These are phyloP conservation scores for Plasmodium fragile DNA, from an alignment of 169 alveolate species.

Conservation along the genomic window DNA sequence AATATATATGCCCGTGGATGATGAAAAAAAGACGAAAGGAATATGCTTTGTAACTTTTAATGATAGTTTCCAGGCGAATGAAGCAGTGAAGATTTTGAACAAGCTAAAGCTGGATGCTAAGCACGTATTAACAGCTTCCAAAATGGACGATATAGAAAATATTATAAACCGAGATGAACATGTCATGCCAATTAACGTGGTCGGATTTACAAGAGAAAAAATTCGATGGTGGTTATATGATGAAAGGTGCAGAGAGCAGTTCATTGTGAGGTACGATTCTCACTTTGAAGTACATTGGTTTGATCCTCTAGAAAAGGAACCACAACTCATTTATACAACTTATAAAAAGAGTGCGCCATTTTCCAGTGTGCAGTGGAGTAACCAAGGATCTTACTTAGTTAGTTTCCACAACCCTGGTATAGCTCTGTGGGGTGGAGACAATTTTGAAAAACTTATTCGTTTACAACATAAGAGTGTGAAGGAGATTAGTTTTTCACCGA, in stretches of 20 bases:
- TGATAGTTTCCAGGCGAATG: slow-evolving; percentile 80
- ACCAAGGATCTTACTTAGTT: slow-evolving; percentile 92
- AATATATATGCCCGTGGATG: slow-evolving; percentile 79
- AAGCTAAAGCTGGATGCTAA: slow-evolving; percentile 70
- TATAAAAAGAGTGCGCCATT: slow-evolving; percentile 92
- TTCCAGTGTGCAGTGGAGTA: slow-evolving; percentile 93
- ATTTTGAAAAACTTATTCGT: slow-evolving; percentile 88
- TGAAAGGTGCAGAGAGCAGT: slow-evolving; percentile 89
- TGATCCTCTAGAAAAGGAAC: slow-evolving; percentile 91
- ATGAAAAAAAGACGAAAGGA: slow-evolving; percentile 78
- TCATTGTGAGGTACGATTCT: slow-evolving; percentile 89
- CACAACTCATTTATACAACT: slow-evolving; percentile 89
- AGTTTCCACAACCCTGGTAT: slow-evolving; percentile 93
- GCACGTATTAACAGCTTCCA: slow-evolving; percentile 60
- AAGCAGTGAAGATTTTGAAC: slow-evolving; percentile 65
- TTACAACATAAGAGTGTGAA: slow-evolving; percentile 92
- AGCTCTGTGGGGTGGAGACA: slow-evolving; percentile 92
- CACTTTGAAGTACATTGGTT: slow-evolving; percentile 92
- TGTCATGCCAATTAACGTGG: slow-evolving; percentile 63
- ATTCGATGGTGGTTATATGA: slow-evolving; percentile 90
- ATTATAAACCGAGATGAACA: slow-evolving; percentile 62
- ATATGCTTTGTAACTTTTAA: slow-evolving; percentile 78
- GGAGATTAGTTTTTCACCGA: slow-evolving; percentile 90
- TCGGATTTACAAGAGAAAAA: slow-evolving; percentile 91
- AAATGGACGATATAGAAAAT: slow-evolving; percentile 74